Percentiles rank a stretch among this genome's conserved stretches.
These are phyloP conservation scores for Russula vinacea DNA, from an alignment of 768 basidiomycete species.

Conservation along the genomic window DNA sequence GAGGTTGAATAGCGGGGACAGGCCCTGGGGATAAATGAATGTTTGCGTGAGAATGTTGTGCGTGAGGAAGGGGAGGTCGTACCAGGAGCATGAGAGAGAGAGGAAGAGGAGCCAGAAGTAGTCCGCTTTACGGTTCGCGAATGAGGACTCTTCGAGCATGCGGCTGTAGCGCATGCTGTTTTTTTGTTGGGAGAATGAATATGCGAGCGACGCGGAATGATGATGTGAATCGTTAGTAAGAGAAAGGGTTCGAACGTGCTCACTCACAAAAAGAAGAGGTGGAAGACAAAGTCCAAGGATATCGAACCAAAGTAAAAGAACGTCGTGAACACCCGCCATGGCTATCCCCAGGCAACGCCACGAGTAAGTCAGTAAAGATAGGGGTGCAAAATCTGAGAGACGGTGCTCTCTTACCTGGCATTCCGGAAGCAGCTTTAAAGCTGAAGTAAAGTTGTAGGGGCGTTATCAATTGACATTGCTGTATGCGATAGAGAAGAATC, in stretches of 20 bases:
- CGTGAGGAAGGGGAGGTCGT: conserved; percentile 33
- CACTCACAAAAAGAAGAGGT: conserved; percentile 98
- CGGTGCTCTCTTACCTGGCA: conserved; percentile 55
- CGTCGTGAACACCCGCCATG: conserved; percentile 85
- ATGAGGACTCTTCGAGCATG: conserved; percentile 96
- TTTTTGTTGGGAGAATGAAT: no score
- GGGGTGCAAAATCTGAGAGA: background rate
- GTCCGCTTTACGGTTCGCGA: conserved; percentile 85
- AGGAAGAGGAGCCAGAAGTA: conserved; percentile 92
- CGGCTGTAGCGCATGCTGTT: conserved; percentile 92
- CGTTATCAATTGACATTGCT: conserved; percentile 93
- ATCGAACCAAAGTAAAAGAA: conserved; percentile 97
- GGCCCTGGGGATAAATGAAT: conserved; percentile 42
- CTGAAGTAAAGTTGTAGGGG: conserved; percentile 93
- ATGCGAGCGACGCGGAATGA: background rate
- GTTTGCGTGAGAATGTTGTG: background rate
- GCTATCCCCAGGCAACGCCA: conserved; percentile 41
- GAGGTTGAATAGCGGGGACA: conserved; percentile 86
- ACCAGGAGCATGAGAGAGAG: conserved; percentile 87
- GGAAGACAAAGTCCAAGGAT: conserved; percentile 92
- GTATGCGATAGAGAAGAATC: background rate
- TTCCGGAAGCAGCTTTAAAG: conserved; percentile 82
- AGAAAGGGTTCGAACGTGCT: conserved; percentile 36
- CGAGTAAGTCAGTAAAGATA: background rate
- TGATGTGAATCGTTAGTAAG: background rate